Conservation (phyloP, 1,284 basidiomycete species). For the Puccinia triticina region DNA sequence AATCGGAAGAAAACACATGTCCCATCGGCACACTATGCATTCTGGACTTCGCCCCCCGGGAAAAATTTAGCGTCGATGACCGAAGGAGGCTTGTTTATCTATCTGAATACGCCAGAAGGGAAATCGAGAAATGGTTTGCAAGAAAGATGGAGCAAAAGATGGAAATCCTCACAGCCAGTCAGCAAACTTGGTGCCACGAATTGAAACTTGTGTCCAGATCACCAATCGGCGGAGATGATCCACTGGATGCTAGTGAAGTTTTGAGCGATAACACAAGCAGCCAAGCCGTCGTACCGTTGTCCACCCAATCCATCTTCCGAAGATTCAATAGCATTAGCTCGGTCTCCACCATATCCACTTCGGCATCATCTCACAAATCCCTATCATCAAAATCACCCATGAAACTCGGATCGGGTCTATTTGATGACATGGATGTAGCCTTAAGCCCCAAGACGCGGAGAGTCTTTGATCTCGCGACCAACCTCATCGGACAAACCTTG, state of each 20-base stretch:
- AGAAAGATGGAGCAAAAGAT: conserved; percentile 44
- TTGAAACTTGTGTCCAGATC: neutral
- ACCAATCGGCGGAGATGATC: neutral
- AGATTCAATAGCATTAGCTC: neutral
- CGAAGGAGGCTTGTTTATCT: conserved; percentile 55
- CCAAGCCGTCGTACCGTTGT: neutral
- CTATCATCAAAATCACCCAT: neutral
- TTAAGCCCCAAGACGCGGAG: conserved; percentile 54
- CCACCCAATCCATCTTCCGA: neutral
- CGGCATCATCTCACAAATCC: neutral
- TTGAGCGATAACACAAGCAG: too few relatives aligned
- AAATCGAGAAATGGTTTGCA: conserved; percentile 54
- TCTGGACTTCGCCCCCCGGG: conserved; percentile 55
- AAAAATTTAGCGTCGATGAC: conserved; percentile 54
- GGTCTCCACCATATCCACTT: neutral
- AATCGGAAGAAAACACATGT: conserved; percentile 44
- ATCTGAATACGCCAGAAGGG: conserved; percentile 53
- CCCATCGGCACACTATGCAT: conserved; percentile 58
- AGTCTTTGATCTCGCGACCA: conserved; percentile 56
- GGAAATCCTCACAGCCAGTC: conserved; percentile 5
- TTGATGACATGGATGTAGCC: conserved; percentile 3
- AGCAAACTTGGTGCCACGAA: conserved; percentile 10
- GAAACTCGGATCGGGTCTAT: neutral
- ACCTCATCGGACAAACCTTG: conserved; percentile 54
- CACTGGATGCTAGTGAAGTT: neutral